Evolutionary conservation across 163 green algal genomes (phyloP).

Genomic region (Chlamydomonas reinhardtii): DNA sequence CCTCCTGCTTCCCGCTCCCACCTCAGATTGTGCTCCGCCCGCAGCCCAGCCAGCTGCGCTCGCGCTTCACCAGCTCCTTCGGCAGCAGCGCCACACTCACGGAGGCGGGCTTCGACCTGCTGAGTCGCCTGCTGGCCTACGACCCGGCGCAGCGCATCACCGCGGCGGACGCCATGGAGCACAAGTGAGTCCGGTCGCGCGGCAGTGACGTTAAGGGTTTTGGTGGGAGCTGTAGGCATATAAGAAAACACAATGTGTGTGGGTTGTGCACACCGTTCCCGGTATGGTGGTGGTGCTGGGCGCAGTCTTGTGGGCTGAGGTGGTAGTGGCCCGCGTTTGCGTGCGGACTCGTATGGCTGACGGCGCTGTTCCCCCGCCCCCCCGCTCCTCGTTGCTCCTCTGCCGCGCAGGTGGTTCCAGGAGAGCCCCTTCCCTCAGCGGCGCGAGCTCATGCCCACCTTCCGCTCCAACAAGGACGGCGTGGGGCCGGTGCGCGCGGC

Average conservation of each 20-base stretch:
- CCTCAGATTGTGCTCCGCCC: conserved; percentile 55
- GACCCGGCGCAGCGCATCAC: conserved; percentile 68
- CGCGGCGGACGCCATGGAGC: conserved; percentile 65
- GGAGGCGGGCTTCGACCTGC: conserved; percentile 64
- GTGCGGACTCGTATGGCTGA: too few species aligned
- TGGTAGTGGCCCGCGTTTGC: too few species aligned
- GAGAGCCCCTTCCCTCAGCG: conserved; percentile 58
- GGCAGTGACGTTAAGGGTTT: too few species aligned
- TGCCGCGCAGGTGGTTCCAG: conserved; percentile 50
- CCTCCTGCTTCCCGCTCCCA: too few species aligned
- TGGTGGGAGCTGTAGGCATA: too few species aligned
- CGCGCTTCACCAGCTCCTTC: conserved; percentile 57
- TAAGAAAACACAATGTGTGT: too few species aligned
- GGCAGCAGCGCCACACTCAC: conserved; percentile 58
- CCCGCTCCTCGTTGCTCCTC: too few species aligned
- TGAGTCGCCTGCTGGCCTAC: conserved; percentile 61
- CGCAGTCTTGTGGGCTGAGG: too few species aligned
- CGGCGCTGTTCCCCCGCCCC: too few species aligned
- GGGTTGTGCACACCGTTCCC: too few species aligned
- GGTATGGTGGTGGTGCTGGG: too few species aligned
- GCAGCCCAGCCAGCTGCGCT: conserved; percentile 53
- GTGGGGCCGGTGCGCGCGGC: conserved; percentile 32
- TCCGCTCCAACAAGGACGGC: conserved; percentile 54
- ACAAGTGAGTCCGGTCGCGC: conserved; percentile 61
- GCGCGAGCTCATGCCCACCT: conserved; percentile 66